Base-by-base conservation (phyloP, 2,329 filamentous ascomycete genomes). In the Diaporthe eres region DNA sequence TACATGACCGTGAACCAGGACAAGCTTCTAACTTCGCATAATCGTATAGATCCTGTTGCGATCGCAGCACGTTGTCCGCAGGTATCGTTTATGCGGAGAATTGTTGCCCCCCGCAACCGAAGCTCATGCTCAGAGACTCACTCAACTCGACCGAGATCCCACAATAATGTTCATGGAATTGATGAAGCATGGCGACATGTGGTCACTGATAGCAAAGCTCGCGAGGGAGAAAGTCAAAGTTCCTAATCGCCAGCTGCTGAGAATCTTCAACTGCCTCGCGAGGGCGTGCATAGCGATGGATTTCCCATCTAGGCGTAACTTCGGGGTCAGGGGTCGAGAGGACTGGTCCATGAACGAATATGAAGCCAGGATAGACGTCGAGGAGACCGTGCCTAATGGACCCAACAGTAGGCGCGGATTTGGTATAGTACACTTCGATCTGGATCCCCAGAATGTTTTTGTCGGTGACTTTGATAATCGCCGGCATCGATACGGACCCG, bases 231-330 rank as follows among this genome's bases (percentile, higher is more conserved):
- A 22, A 25, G 28, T 37, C 13, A 25, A 25, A 1, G 25, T 70
- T 37, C 65, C 47, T 12, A 53, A 70, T 19, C 22, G 25, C 13
- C 31, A 53, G 31, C 15, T 55, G 31, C 37, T 25, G 7, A 67
- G 53, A 28, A 74, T 74, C 25, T 74, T 74, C 71, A 39, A 28
- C 25, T 74, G 71, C 28, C 58, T 74, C 22, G 49, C 53, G 12
- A 65, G 60, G 39, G 71, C 58, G 13, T 73, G 71, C 15, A 65
- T 73, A n/a, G 71, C 71, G 15, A 73, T 73, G 71, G 44, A 73
- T 22, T 67, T 55, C 28, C 71, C 71, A 39, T 60, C 71, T 17
- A 39, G 58, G 34, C 58, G 58, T 34, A 19, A 34, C 31, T 53
- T 71, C 25, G 63, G 42, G 25, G 12, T 17, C 4, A 15, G 58